phyloP scores from a whole-genome alignment of 768 basidiomycete genomes.

The Auriculariales sp. region DNA sequence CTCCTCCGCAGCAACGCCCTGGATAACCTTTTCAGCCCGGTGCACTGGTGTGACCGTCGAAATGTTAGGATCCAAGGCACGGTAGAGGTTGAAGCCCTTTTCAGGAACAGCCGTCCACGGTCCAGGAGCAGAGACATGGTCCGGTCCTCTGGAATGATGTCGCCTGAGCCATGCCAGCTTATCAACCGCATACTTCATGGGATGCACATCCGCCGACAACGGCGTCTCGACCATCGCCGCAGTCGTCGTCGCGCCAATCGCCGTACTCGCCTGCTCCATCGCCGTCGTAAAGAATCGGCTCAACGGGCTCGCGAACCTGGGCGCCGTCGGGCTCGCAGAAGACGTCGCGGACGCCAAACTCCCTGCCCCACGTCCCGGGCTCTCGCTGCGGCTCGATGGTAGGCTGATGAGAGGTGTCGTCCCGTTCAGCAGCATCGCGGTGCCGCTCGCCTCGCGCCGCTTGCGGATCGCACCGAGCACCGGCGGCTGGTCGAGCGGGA shows the following conservation, averaged over 20 bases:
- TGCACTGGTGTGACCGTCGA: slow-evolving; percentile 74
- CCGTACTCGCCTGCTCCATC: slow-evolving; percentile 59
- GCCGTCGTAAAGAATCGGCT: slow-evolving; percentile 60
- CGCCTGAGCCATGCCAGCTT: slow-evolving; percentile 69
- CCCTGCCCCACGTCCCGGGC: slow-evolving; percentile 5
- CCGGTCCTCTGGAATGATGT: slow-evolving; percentile 32
- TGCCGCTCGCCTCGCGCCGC: slow-evolving; percentile 58
- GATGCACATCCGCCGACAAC: slow-evolving; percentile 39
- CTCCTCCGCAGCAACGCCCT: slow-evolving; percentile 89
- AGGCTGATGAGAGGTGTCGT: slow-evolving; percentile 8
- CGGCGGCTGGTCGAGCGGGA: slow-evolving; percentile 88
- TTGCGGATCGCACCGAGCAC: slow-evolving; percentile 57
- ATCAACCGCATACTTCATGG: slow-evolving; percentile 71
- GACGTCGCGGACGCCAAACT: slow-evolving; percentile 32
- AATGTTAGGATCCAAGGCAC: slow-evolving; percentile 60
- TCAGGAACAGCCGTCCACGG: slow-evolving; percentile 72
- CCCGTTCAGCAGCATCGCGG: slow-evolving; percentile 34
- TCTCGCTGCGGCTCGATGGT: slow-evolving; percentile 9
- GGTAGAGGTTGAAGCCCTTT: slow-evolving; percentile 61
- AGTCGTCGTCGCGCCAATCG: slow-evolving; percentile 41
- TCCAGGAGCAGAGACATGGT: slow-evolving; percentile 27
- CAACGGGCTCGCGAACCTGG: slow-evolving; percentile 55
- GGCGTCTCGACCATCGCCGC: slow-evolving; percentile 27
- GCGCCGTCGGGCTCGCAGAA: slow-evolving; percentile 21
- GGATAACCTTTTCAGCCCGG: slow-evolving; percentile 80